Evolutionary conservation across 2,329 filamentous ascomycete species (phyloP), one percentile per base, ranked within the genome.

Genomic region (Colletotrichum nymphaeae): DNA sequence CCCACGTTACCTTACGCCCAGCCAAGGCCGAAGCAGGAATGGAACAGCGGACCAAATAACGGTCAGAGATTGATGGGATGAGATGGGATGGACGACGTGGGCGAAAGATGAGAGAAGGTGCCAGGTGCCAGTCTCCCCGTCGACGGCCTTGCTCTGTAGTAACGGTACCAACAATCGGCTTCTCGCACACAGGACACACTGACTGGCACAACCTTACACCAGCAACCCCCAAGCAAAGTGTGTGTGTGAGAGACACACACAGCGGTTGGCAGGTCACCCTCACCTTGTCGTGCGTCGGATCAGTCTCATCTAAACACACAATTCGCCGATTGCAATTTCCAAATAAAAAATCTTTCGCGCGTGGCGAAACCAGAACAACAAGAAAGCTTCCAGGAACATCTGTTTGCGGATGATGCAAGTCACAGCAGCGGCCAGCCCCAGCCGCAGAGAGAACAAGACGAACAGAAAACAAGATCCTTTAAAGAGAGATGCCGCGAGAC

Each of bases 121-220:
- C 8, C 32, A 32, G 32, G 32, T 32, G 32, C 55, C 28, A 30
- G 55, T 58, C 28, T 32, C 28, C 28, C 24, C 24, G 16, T 32
- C 55, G 28, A 32, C 42, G 55, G 24, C 52, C 63, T 32, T 66
- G 35, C 49, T 35, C 59, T 57, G n/a, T 37, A 56, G 32, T 24
- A 24, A 56, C 42, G 42, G 55, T 11, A 42, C 58, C 55, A 30
- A 56, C 55, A 30, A 56, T 37, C 65, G 60, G 60, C 67, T 56
- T 49, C 53, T 46, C 35, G 35, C 67, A 60, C 70, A 59, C 30
- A 30, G 30, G 30, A 30, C 70, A 70, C 35, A 42, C 35, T 42
- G 35, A 42, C 67, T 65, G 55, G 67, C 67, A 70, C 53, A 73
- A 65, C 67, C 70, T 70, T 73, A 52, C 70, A 73, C 67, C 63